phyloP scores from a whole-genome alignment of 1,284 basidiomycete genomes.

The Amylostereum areolatum region DNA sequence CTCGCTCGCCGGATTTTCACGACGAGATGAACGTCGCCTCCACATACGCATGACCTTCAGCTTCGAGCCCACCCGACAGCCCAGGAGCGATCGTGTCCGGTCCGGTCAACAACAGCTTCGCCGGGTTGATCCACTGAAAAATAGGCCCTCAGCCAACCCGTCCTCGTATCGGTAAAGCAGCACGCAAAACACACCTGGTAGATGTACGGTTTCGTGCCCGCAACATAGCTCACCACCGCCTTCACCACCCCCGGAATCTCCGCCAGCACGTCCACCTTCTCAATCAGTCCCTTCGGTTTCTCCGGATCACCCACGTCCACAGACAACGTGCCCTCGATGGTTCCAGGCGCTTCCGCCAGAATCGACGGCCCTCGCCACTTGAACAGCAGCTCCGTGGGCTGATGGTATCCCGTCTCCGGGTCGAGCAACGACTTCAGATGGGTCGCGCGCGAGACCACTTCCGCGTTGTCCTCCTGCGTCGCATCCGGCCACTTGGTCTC shows the following conservation, averaged over 20 bases:
- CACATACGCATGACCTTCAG: conserved; percentile 75
- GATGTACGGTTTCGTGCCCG: conserved; percentile 89
- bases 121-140: conserved; percentile 75
- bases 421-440: conserved; percentile 64
- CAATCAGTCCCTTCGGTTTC: conserved; percentile 74
- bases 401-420: conserved; percentile 77
- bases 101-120: conserved; percentile 61
- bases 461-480: conserved; percentile 33
- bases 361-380: conserved; percentile 76
- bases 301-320: conserved; percentile 52
- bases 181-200: conserved; percentile 63
- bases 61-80: conserved; percentile 39
- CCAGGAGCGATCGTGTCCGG: conserved; percentile 48
- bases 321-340: conserved; percentile 47
- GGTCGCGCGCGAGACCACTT: conserved; percentile 58
- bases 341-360: conserved; percentile 44
- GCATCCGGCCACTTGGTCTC: conserved; percentile 67
- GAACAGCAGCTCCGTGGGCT: conserved; percentile 69
- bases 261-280: conserved; percentile 95
- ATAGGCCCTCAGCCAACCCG: conserved; percentile 25
- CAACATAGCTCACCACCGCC: conserved; percentile 85
- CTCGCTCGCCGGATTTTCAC: neutral
- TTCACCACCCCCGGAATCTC: conserved; percentile 93
- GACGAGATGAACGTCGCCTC: conserved; percentile 90
- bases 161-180: neutral